Percentiles rank a stretch among this genome's conserved stretches.
phyloP scores from a whole-genome alignment of 441 rosid genomes.

The Arabidopsis lyrata region DNA sequence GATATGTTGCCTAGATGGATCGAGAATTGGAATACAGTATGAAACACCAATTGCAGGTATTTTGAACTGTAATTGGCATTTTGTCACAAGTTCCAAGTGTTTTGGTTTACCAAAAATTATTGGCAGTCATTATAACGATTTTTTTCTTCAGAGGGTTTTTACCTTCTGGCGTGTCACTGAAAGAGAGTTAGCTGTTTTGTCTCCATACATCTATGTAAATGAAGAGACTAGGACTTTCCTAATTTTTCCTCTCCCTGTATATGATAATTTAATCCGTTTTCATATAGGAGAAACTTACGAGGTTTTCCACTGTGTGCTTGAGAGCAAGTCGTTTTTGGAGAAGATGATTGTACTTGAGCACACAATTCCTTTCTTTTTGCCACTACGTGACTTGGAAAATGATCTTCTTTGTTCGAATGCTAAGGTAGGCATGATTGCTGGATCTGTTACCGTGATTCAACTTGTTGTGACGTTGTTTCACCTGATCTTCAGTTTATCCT shows the following conservation, averaged over 20 bases:
- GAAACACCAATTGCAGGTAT: constrained; percentile 96
- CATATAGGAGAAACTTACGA: constrained; percentile 85
- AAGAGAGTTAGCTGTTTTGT: constrained; percentile 16
- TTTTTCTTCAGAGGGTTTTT: constrained; percentile 15
- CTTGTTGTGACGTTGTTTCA: constrained; percentile 19
- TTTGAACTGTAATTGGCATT: constrained; percentile 10
- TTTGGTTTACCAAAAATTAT: background rate
- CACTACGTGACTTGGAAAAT: constrained; percentile 86
- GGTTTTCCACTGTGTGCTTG: constrained; percentile 86
- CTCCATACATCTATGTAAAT: constrained; percentile 8
- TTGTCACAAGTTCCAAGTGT: background rate
- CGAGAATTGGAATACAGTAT: constrained; percentile 93
- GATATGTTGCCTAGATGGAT: constrained; percentile 88
- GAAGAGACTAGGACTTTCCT: background rate
- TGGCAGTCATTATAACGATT: background rate
- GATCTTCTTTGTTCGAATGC: constrained; percentile 91
- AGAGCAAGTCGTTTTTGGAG: constrained; percentile 94
- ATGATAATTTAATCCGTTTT: background rate
- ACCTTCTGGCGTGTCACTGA: constrained; percentile 23
- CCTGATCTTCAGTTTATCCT: constrained; percentile 20
- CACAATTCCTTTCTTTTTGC: constrained; percentile 94
- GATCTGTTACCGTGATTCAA: constrained; percentile 15
- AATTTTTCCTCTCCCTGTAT: constrained; percentile 17
- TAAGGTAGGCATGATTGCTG: constrained; percentile 66
- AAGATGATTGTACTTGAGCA: constrained; percentile 95